Evolutionary conservation across 495 filamentous ascomycete species (phyloP).

Genomic region (Lindgomyces ingoldianus): DNA sequence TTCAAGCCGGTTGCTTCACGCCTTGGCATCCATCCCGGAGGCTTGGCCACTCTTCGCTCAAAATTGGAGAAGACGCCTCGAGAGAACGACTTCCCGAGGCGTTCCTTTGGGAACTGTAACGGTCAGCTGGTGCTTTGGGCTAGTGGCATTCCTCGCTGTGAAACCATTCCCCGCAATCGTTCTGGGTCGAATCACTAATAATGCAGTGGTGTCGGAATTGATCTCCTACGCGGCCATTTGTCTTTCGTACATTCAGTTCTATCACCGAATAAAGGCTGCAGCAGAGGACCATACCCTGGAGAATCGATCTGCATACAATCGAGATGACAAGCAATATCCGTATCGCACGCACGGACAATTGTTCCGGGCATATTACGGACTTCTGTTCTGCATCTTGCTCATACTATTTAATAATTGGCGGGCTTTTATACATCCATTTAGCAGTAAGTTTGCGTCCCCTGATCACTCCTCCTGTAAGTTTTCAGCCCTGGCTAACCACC

Average conservation of each 20-base stretch:
- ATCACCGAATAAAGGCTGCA: slow-evolving; percentile 37
- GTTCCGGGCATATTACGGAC: slow-evolving; percentile 50
- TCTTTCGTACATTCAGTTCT: slow-evolving; percentile 49
- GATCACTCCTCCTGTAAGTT: neutral
- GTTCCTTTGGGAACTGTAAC: slow-evolving; percentile 55
- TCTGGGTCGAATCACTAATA: slow-evolving; percentile 47
- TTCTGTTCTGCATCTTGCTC: slow-evolving; percentile 48
- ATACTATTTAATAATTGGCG: slow-evolving; percentile 52
- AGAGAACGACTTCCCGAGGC: slow-evolving; percentile 48
- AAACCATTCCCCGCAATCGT: slow-evolving; percentile 44
- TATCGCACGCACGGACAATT: slow-evolving; percentile 54
- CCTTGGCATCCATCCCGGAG: slow-evolving; percentile 47
- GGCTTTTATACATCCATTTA: slow-evolving; percentile 45
- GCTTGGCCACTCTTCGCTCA: slow-evolving; percentile 47
- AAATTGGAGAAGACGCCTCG: slow-evolving; percentile 43
- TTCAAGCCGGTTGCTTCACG: slow-evolving; percentile 51
- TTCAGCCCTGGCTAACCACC: neutral
- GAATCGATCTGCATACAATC: slow-evolving; percentile 46
- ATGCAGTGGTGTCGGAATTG: slow-evolving; percentile 51
- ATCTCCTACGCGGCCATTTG: slow-evolving; percentile 52
- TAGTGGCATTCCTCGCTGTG: slow-evolving; percentile 53
- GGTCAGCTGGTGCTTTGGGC: slow-evolving; percentile 50
- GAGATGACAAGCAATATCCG: slow-evolving; percentile 50
- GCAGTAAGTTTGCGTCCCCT: neutral
- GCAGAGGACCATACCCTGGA: slow-evolving; percentile 40